These are phyloP conservation scores for Boletus rubescentipes DNA, from an alignment of 768 basidiomycete species.

Conservation along the genomic window DNA sequence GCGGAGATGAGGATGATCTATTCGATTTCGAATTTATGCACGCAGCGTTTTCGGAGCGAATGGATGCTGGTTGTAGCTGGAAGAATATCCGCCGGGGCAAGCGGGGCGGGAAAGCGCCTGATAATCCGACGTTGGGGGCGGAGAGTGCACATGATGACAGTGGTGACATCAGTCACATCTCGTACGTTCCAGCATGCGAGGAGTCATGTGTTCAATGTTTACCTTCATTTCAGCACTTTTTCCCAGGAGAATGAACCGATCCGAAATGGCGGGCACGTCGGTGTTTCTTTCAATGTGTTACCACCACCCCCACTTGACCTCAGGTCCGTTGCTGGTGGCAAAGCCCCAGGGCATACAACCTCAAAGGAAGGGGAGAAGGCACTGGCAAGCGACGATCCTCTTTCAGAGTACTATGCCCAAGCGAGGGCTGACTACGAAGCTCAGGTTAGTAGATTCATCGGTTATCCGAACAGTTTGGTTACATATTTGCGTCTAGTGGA, in stretches of 20 bases:
- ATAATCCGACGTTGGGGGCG: neutral
- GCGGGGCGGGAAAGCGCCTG: neutral
- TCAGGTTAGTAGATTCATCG: constrained; percentile 32
- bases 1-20: constrained; percentile 1
- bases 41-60: constrained; percentile 48
- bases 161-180: constrained; percentile 45
- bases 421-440: constrained; percentile 51
- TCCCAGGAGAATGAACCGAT: constrained; percentile 31
- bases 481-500: constrained; percentile 25
- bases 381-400: constrained; percentile 44
- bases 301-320: constrained; percentile 28
- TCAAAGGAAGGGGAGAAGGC: neutral
- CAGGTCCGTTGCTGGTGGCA: neutral
- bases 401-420: constrained; percentile 61
- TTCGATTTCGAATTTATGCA: constrained; percentile 43
- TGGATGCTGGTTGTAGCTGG: constrained; percentile 41
- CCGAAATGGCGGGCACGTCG: neutral
- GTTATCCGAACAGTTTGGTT: neutral
- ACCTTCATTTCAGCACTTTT: constrained; percentile 34
- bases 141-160: constrained; percentile 7
- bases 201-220: constrained; percentile 7
- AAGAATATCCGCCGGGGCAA: constrained; percentile 11
- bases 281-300: constrained; percentile 17
- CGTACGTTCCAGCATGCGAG: constrained; percentile 36
- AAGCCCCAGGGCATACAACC: neutral